phyloP scores from a whole-genome alignment of 495 filamentous ascomycete genomes.

The Tuber aestivum region DNA sequence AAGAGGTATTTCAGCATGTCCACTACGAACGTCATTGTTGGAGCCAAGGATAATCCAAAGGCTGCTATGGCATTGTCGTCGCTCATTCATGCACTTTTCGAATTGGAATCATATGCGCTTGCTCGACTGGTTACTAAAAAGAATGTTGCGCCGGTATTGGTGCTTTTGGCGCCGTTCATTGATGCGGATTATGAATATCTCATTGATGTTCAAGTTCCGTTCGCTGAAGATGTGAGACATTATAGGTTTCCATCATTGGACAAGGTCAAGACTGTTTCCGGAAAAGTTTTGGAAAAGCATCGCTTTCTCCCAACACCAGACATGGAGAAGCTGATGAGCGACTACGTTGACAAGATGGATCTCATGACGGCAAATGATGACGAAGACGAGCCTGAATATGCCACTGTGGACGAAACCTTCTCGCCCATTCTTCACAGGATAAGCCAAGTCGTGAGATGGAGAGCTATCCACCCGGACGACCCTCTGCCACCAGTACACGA shows the following conservation, averaged over 20 bases:
- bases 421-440: constrained; percentile 91
- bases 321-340: constrained; percentile 71
- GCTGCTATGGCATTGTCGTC: constrained; percentile 79
- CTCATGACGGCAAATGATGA: constrained; percentile 56
- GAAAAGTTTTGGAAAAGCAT: constrained; percentile 75
- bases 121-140: constrained; percentile 80
- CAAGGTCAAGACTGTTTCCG: constrained; percentile 79
- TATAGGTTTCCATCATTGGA: constrained; percentile 90
- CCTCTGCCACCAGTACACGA: constrained; percentile 61
- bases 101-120: constrained; percentile 79
- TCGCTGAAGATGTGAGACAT: constrained; percentile 74
- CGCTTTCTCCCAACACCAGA: constrained; percentile 75
- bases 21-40: constrained; percentile 64
- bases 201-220: constrained; percentile 65
- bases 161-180: constrained; percentile 77
- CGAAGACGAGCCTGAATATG: constrained; percentile 63
- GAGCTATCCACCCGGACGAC: constrained; percentile 67
- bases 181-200: constrained; percentile 81
- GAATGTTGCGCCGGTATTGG: constrained; percentile 63
- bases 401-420: constrained; percentile 74
- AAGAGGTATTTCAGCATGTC: constrained; percentile 81
- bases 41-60: constrained; percentile 65
- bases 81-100: constrained; percentile 78
- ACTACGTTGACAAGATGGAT: constrained; percentile 93
- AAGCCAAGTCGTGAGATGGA: constrained; percentile 72